These are phyloP conservation scores for Sarocladium brachiariae DNA, from an alignment of 2,329 filamentous ascomycete species.

Conservation along the genomic window DNA sequence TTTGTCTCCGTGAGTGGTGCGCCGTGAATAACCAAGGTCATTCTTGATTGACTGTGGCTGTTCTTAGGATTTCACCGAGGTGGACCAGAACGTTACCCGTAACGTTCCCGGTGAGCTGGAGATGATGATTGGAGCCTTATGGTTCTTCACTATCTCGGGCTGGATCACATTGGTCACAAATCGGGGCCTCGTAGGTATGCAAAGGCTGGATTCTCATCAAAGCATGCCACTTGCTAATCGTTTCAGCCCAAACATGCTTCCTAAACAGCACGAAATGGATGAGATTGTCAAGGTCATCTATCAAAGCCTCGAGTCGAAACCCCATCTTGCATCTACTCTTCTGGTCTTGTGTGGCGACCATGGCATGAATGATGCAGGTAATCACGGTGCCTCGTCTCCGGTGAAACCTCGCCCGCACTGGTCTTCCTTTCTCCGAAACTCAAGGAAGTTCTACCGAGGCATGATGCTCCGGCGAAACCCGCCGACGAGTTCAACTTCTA, in stretches of 20 bases:
- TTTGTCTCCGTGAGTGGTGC: conserved; percentile 79
- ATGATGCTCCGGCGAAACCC: conserved; percentile 48
- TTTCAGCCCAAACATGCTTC: conserved; percentile 75
- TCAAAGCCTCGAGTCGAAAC: conserved; percentile 60
- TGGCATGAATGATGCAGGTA: conserved; percentile 98
- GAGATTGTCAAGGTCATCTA: conserved; percentile 70
- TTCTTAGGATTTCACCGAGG: conserved; percentile 88
- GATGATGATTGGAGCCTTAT: conserved; percentile 84
- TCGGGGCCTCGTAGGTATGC: conserved; percentile 74
- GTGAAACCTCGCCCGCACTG: conserved; percentile 88
- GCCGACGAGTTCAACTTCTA: conserved; percentile 78
- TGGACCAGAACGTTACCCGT: conserved; percentile 94
- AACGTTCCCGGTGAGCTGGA: conserved; percentile 73
- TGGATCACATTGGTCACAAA: conserved; percentile 98
- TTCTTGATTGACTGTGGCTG: conserved; percentile 6
- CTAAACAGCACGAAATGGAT: conserved; percentile 95
- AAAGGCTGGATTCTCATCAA: neutral
- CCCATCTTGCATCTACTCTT: conserved; percentile 70
- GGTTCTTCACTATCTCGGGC: conserved; percentile 89
- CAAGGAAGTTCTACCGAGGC: conserved; percentile 40
- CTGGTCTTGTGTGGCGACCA: conserved; percentile 89
- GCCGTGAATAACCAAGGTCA: neutral
- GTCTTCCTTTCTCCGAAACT: conserved; percentile 87
- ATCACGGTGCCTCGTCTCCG: conserved; percentile 92
- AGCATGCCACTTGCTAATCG: conserved; percentile 7